A percentile compares a stretch with the other conserved stretches of the same genome.
These are phyloP conservation scores for Petunia hybrid DNA, from an alignment of 305 asterid genomes.

Conservation along the genomic window DNA sequence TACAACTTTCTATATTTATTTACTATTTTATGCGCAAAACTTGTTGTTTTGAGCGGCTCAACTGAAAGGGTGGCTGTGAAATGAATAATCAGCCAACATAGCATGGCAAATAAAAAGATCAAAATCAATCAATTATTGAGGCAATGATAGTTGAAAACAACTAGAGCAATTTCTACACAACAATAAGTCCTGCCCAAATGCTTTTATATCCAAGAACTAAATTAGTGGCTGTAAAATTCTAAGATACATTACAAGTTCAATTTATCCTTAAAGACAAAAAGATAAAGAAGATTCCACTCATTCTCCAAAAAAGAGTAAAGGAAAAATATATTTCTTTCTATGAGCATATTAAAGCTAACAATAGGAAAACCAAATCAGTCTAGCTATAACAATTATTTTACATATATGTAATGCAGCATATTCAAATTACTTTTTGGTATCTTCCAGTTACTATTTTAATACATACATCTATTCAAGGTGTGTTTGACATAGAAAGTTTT, in stretches of 20 bases:
- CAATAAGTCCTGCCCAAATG: background rate
- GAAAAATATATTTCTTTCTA: background rate
- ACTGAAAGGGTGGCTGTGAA: background rate
- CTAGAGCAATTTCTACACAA: background rate
- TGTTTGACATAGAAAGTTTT: too few species aligned
- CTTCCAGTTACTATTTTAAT: too few species aligned
- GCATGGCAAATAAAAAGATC: background rate
- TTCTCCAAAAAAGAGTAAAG: background rate
- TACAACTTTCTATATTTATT: background rate
- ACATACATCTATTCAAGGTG: too few species aligned
- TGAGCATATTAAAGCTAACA: background rate
- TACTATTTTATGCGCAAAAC: background rate
- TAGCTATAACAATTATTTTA: too few species aligned
- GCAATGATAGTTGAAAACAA: background rate
- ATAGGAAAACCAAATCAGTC: background rate
- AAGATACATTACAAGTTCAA: background rate
- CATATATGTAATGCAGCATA: too few species aligned
- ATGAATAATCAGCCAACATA: background rate
- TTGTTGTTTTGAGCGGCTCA: background rate
- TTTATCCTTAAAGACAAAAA: background rate
- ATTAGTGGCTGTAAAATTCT: background rate
- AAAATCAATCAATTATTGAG: background rate
- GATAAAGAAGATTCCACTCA: background rate
- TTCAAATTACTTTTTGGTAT: too few species aligned
- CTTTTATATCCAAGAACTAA: background rate